phyloP scores from a whole-genome alignment of 2,329 filamentous ascomycete species.

The Aspergillus texensis region DNA sequence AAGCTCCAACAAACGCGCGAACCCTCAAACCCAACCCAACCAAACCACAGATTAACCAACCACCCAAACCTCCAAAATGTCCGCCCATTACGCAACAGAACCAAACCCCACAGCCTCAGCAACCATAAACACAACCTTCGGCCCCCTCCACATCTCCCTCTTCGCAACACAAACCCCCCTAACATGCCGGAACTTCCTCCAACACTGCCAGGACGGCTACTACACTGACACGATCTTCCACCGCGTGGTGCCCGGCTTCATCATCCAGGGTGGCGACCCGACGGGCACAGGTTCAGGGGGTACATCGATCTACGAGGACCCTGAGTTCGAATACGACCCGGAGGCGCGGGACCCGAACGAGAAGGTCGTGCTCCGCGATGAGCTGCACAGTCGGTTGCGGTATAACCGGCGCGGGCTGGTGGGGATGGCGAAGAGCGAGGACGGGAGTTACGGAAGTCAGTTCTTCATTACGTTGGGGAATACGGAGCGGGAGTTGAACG shows the following conservation, averaged over 20 bases:
- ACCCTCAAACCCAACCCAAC: neutral
- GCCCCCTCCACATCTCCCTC: slow-evolving; percentile 87
- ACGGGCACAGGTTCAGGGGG: slow-evolving; percentile 91
- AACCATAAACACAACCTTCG: slow-evolving; percentile 84
- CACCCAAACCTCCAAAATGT: slow-evolving; percentile 61
- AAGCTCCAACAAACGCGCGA: neutral
- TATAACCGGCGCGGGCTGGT: slow-evolving; percentile 88
- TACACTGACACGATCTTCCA: slow-evolving; percentile 95
- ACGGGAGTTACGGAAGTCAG: slow-evolving; percentile 86
- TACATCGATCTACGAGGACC: slow-evolving; percentile 85
- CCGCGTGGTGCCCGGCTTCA: slow-evolving; percentile 86
- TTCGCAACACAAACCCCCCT: slow-evolving; percentile 94
- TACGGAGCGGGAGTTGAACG: slow-evolving; percentile 80
- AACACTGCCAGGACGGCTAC: slow-evolving; percentile 92
- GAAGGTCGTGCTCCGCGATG: slow-evolving; percentile 75
- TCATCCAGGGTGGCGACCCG: slow-evolving; percentile 92
- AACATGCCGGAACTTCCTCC: slow-evolving; percentile 91
- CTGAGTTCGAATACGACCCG: slow-evolving; percentile 57
- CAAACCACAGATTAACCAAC: neutral
- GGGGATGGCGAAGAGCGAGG: slow-evolving; percentile 83
- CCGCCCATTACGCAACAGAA: slow-evolving; percentile 88
- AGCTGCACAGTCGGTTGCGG: slow-evolving; percentile 88
- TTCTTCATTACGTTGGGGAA: slow-evolving; percentile 91
- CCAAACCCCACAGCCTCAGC: slow-evolving; percentile 92
- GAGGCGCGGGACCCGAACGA: slow-evolving; percentile 50